These are phyloP conservation scores for Penicillium antarcticum DNA, from an alignment of 495 filamentous ascomycete genomes.

Conservation along the genomic window DNA sequence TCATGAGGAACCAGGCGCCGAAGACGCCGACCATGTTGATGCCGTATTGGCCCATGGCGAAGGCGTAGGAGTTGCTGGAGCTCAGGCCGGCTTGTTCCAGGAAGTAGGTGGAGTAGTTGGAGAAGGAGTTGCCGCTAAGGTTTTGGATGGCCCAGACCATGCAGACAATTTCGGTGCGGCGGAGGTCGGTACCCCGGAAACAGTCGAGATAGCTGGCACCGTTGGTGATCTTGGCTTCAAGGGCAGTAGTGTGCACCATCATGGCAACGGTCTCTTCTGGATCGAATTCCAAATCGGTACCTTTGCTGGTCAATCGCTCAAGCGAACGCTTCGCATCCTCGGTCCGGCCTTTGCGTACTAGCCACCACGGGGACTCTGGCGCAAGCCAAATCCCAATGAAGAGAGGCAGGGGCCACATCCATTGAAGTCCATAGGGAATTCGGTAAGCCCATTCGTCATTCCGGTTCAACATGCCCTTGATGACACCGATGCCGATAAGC, in stretches of 20 bases:
- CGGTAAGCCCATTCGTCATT: constrained; percentile 64
- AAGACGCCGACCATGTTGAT: constrained; percentile 75
- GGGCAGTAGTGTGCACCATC: constrained; percentile 78
- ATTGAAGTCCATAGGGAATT: constrained; percentile 72
- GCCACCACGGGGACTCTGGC: constrained; percentile 81
- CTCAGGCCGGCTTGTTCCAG: constrained; percentile 67
- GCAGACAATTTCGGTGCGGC: constrained; percentile 75
- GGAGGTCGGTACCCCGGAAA: constrained; percentile 69
- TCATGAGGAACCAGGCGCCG: constrained; percentile 72
- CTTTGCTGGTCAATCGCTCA: constrained; percentile 59
- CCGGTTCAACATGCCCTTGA: constrained; percentile 59
- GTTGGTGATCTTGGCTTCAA: constrained; percentile 66
- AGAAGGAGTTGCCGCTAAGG: constrained; percentile 73
- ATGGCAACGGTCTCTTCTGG: constrained; percentile 74
- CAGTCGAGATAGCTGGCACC: constrained; percentile 73
- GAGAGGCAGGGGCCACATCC: constrained; percentile 81
- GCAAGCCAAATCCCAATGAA: constrained; percentile 67
- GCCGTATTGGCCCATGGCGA: constrained; percentile 71
- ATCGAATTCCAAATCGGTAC: constrained; percentile 59
- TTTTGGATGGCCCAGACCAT: constrained; percentile 86
- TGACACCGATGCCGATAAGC: constrained; percentile 70
- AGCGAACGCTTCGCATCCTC: constrained; percentile 68
- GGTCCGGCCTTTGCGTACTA: constrained; percentile 65
- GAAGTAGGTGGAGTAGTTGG: constrained; percentile 79
- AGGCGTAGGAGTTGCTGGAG: constrained; percentile 57